These are phyloP conservation scores for Trichoderma simmonsii DNA, from an alignment of 2,329 filamentous ascomycete genomes.

Conservation along the genomic window DNA sequence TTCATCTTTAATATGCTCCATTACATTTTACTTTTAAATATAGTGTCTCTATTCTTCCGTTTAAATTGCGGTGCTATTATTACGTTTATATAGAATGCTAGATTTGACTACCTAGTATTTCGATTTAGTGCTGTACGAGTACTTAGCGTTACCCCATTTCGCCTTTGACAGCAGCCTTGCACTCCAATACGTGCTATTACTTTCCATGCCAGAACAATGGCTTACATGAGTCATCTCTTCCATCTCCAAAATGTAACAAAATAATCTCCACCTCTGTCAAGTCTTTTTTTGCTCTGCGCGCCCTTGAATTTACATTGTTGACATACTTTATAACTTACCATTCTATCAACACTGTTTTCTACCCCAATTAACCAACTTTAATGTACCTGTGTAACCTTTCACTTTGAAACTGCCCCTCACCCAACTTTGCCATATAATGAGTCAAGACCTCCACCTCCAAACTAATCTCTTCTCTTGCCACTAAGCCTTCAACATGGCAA, in stretches of 20 bases:
- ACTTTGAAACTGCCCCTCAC: neutral
- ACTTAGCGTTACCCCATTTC: too few relatives aligned
- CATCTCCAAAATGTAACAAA: neutral
- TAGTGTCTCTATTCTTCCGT: too few relatives aligned
- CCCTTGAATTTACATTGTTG: neutral
- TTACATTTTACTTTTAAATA: too few relatives aligned
- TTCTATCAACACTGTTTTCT: neutral
- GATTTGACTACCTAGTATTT: too few relatives aligned
- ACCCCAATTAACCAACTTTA: neutral
- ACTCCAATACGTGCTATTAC: too few relatives aligned
- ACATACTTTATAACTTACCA: neutral
- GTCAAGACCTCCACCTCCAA: neutral
- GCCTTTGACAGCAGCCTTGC: too few relatives aligned
- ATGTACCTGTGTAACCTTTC: neutral
- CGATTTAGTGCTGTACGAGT: too few relatives aligned
- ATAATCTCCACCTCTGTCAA: neutral
- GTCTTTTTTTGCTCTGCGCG: neutral
- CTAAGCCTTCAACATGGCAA: neutral
- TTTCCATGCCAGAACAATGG: too few relatives aligned
- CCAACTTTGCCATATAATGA: neutral
- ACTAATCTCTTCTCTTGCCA: neutral
- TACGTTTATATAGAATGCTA: too few relatives aligned
- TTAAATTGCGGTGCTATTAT: too few relatives aligned
- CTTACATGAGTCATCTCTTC: neutral
- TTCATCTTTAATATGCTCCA: too few relatives aligned